Conservation (phyloP, 345 rosid species). For the Iberis pinnata region DNA sequence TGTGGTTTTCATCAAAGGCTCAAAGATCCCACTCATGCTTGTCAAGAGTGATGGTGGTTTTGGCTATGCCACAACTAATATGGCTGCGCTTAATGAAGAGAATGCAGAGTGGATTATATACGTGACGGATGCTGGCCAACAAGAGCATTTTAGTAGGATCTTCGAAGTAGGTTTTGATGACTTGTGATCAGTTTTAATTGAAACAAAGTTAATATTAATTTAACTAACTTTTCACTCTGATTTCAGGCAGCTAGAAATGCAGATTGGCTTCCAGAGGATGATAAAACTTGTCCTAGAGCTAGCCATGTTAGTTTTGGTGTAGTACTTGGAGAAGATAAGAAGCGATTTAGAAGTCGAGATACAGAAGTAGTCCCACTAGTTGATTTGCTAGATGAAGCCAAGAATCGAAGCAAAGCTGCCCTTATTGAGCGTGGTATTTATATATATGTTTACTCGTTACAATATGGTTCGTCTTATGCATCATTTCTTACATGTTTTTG, state of each 20-base stretch:
- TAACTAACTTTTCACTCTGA: too few species aligned
- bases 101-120: constrained; percentile 84
- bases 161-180: constrained; percentile 49
- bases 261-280: constrained; percentile 74
- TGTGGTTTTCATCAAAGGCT: constrained; percentile 59
- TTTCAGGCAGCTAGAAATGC: constrained; percentile 89
- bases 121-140: constrained; percentile 77
- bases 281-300: constrained; percentile 49
- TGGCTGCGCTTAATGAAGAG: constrained; percentile 64
- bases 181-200: too few species aligned
- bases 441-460: constrained; percentile 7
- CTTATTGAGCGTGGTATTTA: constrained; percentile 74
- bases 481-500: constrained; percentile 5
- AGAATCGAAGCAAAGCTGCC: constrained; percentile 62
- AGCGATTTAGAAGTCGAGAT: constrained; percentile 78
- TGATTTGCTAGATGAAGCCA: constrained; percentile 97
- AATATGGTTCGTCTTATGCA: too few species aligned
- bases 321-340: constrained; percentile 91
- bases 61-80: constrained; percentile 79
- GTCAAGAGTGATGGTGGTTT: constrained; percentile 84
- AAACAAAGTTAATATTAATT: too few species aligned
- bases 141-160: constrained; percentile 58
- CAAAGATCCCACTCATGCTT: constrained; percentile 51
- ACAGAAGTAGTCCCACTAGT: constrained; percentile 86
- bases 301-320: constrained; percentile 94